These are phyloP conservation scores for Aspergillus biplanus DNA, from an alignment of 495 filamentous ascomycete genomes.

Conservation along the genomic window DNA sequence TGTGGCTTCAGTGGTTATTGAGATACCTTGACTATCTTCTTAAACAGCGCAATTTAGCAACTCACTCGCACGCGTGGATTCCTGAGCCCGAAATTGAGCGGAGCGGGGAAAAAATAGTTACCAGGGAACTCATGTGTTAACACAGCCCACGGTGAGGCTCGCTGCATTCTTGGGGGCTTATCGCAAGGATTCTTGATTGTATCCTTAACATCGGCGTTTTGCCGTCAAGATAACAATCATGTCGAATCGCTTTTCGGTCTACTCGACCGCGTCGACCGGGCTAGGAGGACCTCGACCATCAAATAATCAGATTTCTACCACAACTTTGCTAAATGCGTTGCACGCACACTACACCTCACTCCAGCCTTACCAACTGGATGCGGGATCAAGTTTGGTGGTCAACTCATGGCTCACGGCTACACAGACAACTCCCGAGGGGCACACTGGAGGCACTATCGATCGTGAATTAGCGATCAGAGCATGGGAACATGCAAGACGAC, in stretches of 20 bases:
- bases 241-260: slow-evolving; percentile 86
- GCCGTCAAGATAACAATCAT: slow-evolving; percentile 41
- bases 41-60: neutral
- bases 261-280: slow-evolving; percentile 73
- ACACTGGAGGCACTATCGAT: slow-evolving; percentile 77
- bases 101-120: neutral
- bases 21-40: neutral
- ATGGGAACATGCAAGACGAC: slow-evolving; percentile 94
- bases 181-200: neutral
- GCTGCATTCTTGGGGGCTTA: slow-evolving; percentile 7
- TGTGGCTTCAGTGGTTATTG: neutral
- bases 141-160: neutral
- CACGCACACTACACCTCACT: slow-evolving; percentile 86
- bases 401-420: slow-evolving; percentile 91
- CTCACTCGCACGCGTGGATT: neutral
- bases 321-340: slow-evolving; percentile 86
- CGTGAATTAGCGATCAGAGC: slow-evolving; percentile 76
- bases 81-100: neutral
- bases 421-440: slow-evolving; percentile 65
- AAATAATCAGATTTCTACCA: slow-evolving; percentile 83
- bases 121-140: slow-evolving; percentile 17
- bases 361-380: slow-evolving; percentile 81
- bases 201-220: slow-evolving; percentile 7
- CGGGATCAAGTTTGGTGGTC: slow-evolving; percentile 89
- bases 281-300: slow-evolving; percentile 60